These are phyloP conservation scores for Claviceps spartinae DNA, from an alignment of 2,329 filamentous ascomycete species.

Conservation along the genomic window DNA sequence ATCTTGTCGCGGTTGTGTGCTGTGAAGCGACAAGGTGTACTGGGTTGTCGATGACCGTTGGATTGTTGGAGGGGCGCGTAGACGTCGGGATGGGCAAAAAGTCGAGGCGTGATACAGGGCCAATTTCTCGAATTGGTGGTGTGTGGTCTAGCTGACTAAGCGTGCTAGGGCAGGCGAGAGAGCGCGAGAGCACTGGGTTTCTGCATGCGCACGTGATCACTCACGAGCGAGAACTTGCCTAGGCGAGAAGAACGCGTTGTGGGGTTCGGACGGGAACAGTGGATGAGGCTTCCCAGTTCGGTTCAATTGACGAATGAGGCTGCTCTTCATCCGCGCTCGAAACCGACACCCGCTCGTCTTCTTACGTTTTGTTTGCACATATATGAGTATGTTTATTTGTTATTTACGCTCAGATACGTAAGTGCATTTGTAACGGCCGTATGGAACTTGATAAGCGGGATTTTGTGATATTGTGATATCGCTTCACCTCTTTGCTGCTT, in stretches of 20 bases:
- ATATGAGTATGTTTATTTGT: not conserved
- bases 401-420: no score
- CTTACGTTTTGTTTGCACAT: not conserved
- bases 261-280: not conserved
- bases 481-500: not conserved
- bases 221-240: conserved; percentile 5
- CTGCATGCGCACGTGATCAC: conserved; percentile 17
- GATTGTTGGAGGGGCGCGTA: conserved; percentile 16
- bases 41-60: conserved; percentile 26
- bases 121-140: conserved; percentile 28
- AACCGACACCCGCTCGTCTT: not conserved
- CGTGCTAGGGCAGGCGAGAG: conserved; percentile 24
- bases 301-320: conserved; percentile 2
- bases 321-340: not conserved
- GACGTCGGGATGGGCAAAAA: conserved; percentile 15
- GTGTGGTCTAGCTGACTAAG: conserved; percentile 27
- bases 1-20: conserved; percentile 36
- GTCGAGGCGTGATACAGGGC: conserved; percentile 18
- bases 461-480: not conserved
- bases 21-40: conserved; percentile 26
- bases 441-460: no score
- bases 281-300: not conserved
- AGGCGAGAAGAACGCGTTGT: not conserved
- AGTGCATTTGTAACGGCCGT: no score
- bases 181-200: conserved; percentile 8